Percentiles rank a stretch among this genome's conserved stretches.
phyloP scores from a whole-genome alignment of 345 rosid genomes.

The Kandelia obovata region DNA sequence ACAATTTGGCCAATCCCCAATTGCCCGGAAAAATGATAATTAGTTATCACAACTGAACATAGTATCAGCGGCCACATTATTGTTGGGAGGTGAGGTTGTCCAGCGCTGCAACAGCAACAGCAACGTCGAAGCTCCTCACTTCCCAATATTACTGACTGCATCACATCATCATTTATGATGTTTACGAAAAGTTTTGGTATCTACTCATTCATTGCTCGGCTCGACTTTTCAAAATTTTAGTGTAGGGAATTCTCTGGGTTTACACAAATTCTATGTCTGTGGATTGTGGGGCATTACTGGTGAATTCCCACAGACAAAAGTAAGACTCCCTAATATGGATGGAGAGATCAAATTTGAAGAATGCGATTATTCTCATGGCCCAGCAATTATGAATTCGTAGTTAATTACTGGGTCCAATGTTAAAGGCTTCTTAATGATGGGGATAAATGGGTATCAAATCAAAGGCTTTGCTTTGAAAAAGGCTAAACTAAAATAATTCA shows the following conservation, averaged over 20 bases:
- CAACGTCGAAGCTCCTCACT: neutral
- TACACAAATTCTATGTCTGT: neutral
- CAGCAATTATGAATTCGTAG: neutral
- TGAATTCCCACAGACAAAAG: neutral
- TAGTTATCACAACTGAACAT: neutral
- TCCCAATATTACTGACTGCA: neutral
- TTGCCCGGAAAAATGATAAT: neutral
- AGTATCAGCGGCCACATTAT: slow-evolving; percentile 10
- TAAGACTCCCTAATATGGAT: too few relatives aligned
- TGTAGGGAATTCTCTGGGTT: neutral
- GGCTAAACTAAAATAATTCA: neutral
- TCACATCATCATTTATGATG: neutral
- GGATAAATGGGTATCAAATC: neutral
- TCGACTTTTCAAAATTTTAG: slow-evolving; percentile 2
- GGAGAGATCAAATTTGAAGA: neutral
- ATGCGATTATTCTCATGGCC: slow-evolving; percentile 5
- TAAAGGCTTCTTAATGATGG: neutral
- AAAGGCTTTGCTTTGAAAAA: neutral
- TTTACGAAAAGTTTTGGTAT: slow-evolving; percentile 7
- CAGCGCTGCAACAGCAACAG: neutral
- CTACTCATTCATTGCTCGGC: slow-evolving; percentile 24
- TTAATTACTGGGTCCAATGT: neutral
- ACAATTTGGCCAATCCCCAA: too few relatives aligned
- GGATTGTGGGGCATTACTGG: neutral
- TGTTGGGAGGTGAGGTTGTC: neutral